Conservation (phyloP, 2,329 filamentous ascomycete species). For the Trichoderma sp. region DNA sequence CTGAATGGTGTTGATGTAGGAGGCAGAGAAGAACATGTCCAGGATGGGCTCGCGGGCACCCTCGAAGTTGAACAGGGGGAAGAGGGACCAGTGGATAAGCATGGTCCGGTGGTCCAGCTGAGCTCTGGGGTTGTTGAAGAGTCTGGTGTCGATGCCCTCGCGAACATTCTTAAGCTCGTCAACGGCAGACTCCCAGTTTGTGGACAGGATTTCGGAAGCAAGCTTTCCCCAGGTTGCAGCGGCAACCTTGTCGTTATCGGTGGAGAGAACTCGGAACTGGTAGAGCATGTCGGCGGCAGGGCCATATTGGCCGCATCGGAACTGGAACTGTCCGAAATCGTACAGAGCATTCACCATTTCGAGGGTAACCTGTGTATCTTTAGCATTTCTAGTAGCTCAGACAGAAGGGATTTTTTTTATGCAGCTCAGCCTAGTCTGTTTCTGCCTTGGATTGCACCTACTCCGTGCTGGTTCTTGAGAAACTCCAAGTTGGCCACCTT, state of each 20-base stretch:
- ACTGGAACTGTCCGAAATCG: slow-evolving; percentile 96
- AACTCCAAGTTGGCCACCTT: slow-evolving; percentile 99
- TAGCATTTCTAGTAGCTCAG: background rate
- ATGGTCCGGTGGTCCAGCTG: slow-evolving; percentile 96
- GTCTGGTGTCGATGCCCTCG: slow-evolving; percentile 88
- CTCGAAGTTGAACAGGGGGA: slow-evolving; percentile 98
- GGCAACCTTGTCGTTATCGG: slow-evolving; percentile 96
- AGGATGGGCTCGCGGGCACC: slow-evolving; percentile 85
- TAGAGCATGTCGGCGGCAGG: slow-evolving; percentile 91
- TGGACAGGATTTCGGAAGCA: slow-evolving; percentile 90
- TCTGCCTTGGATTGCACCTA: slow-evolving; percentile 46
- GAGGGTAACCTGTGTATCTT: slow-evolving; percentile 65
- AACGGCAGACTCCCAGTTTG: slow-evolving; percentile 92
- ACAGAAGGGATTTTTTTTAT: background rate
- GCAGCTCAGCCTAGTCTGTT: background rate
- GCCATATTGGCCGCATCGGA: slow-evolving; percentile 92
- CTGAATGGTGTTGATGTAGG: slow-evolving; percentile 99
- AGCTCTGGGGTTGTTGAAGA: slow-evolving; percentile 94
- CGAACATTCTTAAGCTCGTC: slow-evolving; percentile 89
- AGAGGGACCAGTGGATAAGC: slow-evolving; percentile 97
- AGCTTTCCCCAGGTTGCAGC: slow-evolving; percentile 98
- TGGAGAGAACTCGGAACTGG: slow-evolving; percentile 96
- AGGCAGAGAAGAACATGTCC: slow-evolving; percentile 94
- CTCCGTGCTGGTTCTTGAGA: slow-evolving; percentile 92
- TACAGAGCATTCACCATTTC: slow-evolving; percentile 97